Percentiles rank a stretch among this genome's conserved stretches.
Evolutionary conservation across 768 basidiomycete genomes (phyloP).

Genomic region (Lyophyllum shimeji): DNA sequence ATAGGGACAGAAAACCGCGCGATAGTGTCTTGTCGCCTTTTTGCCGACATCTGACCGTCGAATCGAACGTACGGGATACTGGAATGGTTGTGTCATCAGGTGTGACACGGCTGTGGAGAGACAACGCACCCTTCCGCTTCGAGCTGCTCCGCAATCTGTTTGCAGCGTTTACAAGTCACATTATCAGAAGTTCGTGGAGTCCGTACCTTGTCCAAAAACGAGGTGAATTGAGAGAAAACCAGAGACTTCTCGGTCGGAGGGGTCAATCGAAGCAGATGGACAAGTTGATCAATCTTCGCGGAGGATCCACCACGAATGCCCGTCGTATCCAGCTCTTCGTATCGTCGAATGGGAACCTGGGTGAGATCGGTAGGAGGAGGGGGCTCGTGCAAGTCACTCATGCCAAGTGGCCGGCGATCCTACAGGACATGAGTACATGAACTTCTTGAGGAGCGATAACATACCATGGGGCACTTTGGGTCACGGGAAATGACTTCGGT

Average conservation of each 20-base stretch:
- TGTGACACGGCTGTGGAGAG: neutral
- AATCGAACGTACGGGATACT: slow-evolving; percentile 81
- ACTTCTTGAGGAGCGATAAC: slow-evolving; percentile 3
- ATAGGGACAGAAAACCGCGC: slow-evolving; percentile 71
- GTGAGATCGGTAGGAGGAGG: slow-evolving; percentile 68
- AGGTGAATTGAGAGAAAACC: slow-evolving; percentile 90
- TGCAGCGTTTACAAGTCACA: neutral
- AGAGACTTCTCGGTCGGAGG: slow-evolving; percentile 75
- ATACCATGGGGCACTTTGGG: slow-evolving; percentile 81
- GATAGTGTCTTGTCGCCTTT: slow-evolving; percentile 74
- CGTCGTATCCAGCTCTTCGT: slow-evolving; percentile 37
- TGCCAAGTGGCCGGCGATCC: slow-evolving; percentile 67
- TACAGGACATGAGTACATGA: slow-evolving; percentile 24
- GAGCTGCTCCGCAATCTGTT: slow-evolving; percentile 67
- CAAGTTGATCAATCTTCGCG: slow-evolving; percentile 82
- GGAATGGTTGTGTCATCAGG: neutral
- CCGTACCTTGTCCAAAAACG: slow-evolving; percentile 74
- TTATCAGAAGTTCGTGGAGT: neutral
- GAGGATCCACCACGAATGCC: slow-evolving; percentile 59
- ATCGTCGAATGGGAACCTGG: slow-evolving; percentile 46
- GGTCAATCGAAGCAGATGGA: slow-evolving; percentile 69
- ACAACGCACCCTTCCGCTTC: slow-evolving; percentile 58
- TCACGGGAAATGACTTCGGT: slow-evolving; percentile 68
- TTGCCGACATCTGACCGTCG: slow-evolving; percentile 85
- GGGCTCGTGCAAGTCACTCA: slow-evolving; percentile 60